Percentiles rank a stretch among this genome's conserved stretches.
Conservation (phyloP, 2,329 filamentous ascomycete species). For the Blastomyces percursus region DNA sequence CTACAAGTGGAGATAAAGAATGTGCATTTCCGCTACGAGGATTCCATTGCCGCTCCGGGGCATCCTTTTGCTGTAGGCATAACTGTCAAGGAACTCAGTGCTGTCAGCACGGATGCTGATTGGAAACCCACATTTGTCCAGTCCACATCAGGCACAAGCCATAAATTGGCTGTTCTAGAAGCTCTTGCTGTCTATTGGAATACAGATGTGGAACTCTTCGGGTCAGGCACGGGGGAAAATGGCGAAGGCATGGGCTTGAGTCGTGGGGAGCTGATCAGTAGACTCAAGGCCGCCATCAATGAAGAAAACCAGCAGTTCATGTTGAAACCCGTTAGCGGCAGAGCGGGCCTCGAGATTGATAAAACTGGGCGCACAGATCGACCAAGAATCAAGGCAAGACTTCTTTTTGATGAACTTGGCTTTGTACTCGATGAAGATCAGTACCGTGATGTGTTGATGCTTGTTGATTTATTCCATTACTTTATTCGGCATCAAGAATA, state of each 20-base stretch:
- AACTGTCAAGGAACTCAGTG: conserved; percentile 92
- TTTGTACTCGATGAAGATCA: conserved; percentile 96
- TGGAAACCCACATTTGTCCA: conserved; percentile 97
- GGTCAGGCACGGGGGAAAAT: conserved; percentile 56
- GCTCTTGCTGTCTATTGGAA: conserved; percentile 97
- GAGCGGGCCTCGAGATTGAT: conserved; percentile 88
- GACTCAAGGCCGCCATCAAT: conserved; percentile 71
- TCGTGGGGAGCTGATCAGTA: conserved; percentile 65
- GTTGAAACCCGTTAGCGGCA: conserved; percentile 86
- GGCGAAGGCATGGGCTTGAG: conserved; percentile 48
- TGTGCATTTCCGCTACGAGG: conserved; percentile 96
- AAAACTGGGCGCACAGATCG: conserved; percentile 72
- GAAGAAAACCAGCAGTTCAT: conserved; percentile 83
- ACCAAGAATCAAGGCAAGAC: conserved; percentile 78
- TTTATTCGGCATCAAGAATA: conserved; percentile 97
- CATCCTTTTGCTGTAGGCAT: conserved; percentile 90
- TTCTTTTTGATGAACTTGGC: conserved; percentile 94
- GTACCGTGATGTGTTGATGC: conserved; percentile 94
- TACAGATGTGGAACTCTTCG: conserved; percentile 76
- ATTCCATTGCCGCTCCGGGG: conserved; percentile 86
- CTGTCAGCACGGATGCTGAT: conserved; percentile 84
- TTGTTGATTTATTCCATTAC: conserved; percentile 97
- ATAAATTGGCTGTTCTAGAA: conserved; percentile 86
- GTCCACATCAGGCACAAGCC: conserved; percentile 66
- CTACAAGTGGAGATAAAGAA: conserved; percentile 96